Conservation (phyloP, 345 rosid genomes). For the Linum lewisii region DNA sequence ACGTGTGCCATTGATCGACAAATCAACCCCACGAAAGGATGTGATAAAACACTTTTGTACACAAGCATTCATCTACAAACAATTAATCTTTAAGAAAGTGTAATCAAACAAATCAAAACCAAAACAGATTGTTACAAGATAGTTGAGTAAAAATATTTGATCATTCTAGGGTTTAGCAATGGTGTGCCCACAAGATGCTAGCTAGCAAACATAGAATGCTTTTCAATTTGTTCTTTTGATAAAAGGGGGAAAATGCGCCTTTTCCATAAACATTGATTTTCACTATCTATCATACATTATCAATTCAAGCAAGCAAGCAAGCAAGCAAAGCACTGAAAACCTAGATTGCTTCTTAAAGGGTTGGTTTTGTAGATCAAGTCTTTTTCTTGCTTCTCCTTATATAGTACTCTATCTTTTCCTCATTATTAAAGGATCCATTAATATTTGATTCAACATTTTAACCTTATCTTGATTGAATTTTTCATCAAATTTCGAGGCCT, state of each 20-base stretch:
- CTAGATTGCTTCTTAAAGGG: constrained; percentile 10
- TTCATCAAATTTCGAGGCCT: no score
- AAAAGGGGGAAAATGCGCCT: neutral
- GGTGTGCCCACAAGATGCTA: neutral
- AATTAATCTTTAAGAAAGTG: no score
- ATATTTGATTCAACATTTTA: no score
- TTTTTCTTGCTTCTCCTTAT: constrained; percentile 5
- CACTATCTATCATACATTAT: neutral
- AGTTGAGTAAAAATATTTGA: no score
- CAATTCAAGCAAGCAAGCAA: neutral
- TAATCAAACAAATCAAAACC: no score
- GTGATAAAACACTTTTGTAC: no score
- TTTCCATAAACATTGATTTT: no score
- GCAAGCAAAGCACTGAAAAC: constrained; percentile 21
- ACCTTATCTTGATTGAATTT: no score
- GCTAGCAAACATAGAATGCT: neutral
- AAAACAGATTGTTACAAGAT: no score
- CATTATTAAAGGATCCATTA: neutral
- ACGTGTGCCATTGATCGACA: no score
- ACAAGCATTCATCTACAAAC: no score
- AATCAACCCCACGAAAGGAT: no score
- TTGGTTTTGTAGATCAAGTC: constrained; percentile 1
- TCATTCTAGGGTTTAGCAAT: neutral
- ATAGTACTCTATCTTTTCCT: neutral
- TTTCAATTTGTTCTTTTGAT: constrained; percentile 10